Percentiles rank a stretch among this genome's conserved stretches.
Conservation (phyloP, 2,329 filamentous ascomycete species). For the Exophiala dermatitidis region DNA sequence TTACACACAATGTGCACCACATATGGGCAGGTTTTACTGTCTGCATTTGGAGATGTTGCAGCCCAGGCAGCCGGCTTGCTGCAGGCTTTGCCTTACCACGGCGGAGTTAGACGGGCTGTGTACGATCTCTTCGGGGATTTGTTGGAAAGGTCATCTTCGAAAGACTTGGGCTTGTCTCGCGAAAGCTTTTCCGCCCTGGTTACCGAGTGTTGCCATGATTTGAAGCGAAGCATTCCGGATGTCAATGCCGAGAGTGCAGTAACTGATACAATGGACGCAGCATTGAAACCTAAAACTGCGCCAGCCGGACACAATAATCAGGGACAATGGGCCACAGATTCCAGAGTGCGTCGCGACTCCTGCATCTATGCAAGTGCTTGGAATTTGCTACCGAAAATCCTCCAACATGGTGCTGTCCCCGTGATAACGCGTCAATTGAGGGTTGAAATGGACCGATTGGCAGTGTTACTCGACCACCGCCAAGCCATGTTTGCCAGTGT, state of each 20-base stretch:
- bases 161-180: conserved; percentile 59
- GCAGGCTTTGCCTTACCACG: conserved; percentile 43
- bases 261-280: neutral
- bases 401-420: conserved; percentile 55
- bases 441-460: conserved; percentile 70
- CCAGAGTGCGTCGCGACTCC: conserved; percentile 9
- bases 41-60: conserved; percentile 57
- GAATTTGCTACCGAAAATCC: conserved; percentile 54
- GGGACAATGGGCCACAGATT: neutral
- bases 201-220: conserved; percentile 64
- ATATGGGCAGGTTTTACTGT: conserved; percentile 50
- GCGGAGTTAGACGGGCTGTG: conserved; percentile 50
- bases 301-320: neutral
- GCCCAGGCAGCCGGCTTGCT: conserved; percentile 69
- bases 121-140: conserved; percentile 56
- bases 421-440: conserved; percentile 46
- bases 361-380: conserved; percentile 51
- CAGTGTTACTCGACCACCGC: conserved; percentile 62
- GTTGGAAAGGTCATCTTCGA: conserved; percentile 56
- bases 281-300: neutral
- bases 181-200: conserved; percentile 57
- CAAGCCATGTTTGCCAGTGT: conserved; percentile 74
- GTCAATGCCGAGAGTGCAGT: neutral
- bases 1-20: conserved; percentile 52
- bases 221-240: conserved; percentile 33